Evolutionary conservation across 2,329 filamentous ascomycete species (phyloP), one percentile per base, ranked within the genome.

Genomic region (Exophiala calicioides): DNA sequence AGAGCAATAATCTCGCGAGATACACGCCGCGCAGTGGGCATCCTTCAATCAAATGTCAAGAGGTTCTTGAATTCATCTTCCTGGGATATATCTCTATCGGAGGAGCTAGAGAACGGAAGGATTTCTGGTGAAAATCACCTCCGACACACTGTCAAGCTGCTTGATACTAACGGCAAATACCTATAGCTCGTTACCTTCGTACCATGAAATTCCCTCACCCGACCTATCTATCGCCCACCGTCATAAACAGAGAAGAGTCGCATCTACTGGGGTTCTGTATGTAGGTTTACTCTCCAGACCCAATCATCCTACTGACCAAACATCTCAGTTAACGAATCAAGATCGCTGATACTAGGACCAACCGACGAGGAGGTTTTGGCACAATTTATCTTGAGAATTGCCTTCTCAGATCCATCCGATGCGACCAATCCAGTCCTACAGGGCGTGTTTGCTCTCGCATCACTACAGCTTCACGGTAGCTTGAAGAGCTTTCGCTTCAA

Each of bases 361-460:
- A 50, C 47, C 35, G 41, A 50, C 35, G 41, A 50, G 29, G 26
- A 45, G 35, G 27, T n/a, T 45, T 27, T 50, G 23, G 34, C 35
- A 34, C 30, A 41, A 31, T 50, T 50, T 31, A 50, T 50, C 35
- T 31, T 50, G 35, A 46, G 20, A 18, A 19, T 50, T 32, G 41
- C 47, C 29, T 50, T 50, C 34, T 48, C 49, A 19, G 23, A 48
- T 40, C 39, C 49, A 24, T 44, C 44, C 16, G 34, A 47, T 44
- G 23, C 44, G n/a, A 41, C 39, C 33, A 52, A 52, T 36, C 49
- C 44, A 44, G 49, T 47, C 20, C 39, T 52, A 23, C 44, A 52
- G 44, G 49, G 49, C 27, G 44, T 52, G 20, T 41, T 52, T 44
- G 49, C 49, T 40, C 44, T 52, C 10, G 49, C 49, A 23, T 48